Conservation (phyloP, 1,284 basidiomycete species). For the Stereum hirsutum region DNA sequence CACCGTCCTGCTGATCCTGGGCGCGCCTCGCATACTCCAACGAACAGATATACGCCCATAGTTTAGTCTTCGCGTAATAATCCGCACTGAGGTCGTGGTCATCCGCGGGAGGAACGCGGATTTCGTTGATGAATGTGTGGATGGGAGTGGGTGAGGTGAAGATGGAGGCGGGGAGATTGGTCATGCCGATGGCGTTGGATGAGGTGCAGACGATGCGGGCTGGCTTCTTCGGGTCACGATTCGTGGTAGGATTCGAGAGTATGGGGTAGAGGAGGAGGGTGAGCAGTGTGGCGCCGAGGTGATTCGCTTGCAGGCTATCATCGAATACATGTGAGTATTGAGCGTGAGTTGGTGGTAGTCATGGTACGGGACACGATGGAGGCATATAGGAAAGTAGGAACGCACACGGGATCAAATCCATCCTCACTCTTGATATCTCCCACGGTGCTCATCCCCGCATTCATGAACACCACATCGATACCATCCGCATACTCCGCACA, state of each 20-base stretch:
- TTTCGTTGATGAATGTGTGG: too few relatives aligned
- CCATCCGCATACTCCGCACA: neutral
- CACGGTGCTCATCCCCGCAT: neutral
- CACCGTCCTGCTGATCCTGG: neutral
- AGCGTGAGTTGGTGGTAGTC: neutral
- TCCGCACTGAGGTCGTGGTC: too few relatives aligned
- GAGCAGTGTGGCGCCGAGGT: neutral
- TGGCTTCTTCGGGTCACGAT: neutral
- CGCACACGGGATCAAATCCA: neutral
- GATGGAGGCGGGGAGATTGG: neutral
- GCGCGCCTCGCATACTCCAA: neutral
- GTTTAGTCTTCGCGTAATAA: constrained; percentile 1
- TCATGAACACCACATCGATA: neutral
- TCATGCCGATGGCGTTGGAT: neutral
- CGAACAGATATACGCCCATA: neutral
- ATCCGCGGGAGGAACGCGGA: neutral
- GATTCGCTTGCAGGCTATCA: neutral
- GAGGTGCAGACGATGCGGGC: neutral
- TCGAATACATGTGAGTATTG: neutral
- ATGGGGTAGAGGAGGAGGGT: neutral
- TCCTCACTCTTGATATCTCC: neutral
- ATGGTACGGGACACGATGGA: too few relatives aligned
- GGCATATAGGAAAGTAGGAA: too few relatives aligned
- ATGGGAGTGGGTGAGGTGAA: neutral
- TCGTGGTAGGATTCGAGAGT: neutral